Evolutionary conservation across 2,329 filamentous ascomycete genomes (phyloP), one percentile per base, ranked within the genome.

Genomic region (Elsinoe arachidis): DNA sequence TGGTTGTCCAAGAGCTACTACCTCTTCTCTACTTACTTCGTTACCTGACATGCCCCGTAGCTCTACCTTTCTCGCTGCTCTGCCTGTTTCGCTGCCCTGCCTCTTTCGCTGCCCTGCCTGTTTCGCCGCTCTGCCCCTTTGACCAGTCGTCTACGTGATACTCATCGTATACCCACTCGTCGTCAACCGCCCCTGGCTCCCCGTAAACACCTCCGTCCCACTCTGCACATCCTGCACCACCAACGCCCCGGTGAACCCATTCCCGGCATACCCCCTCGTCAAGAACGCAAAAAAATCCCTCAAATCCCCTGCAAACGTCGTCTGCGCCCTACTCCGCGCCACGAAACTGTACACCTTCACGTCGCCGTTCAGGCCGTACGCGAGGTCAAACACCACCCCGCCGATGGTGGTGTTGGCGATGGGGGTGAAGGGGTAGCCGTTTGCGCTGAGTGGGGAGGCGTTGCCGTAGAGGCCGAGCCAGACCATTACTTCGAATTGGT

Each of bases 301-400:
- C 14, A 61, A 34, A 46, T 61, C 53, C n/a, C 52, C 49, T 6
- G 34, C 55, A 53, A 61, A 62, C 38, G 56, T 57, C 26, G 58
- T 58, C 35, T 58, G 58, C 9, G 60, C 58, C 21, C 41, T 58
- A 43, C 58, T 58, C 21, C 53, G 58, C 6, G 60, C 59, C 9
- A 62, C 59, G 38, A 62, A 62, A 15, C 47, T 58, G 59, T 62
- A 62, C 17, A 62, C 60, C 37, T 61, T 61, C 12, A 60, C 59
- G 53, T 55, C 46, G 56, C 61, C 59, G 52, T 61, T 62, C 35
- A 49, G 43, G 21, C 61, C 59, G 55, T 59, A 61, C 23, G 59
- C 61, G 12, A 61, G 57, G 51, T 62, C 59, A 35, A 61, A 62
- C 2, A 37, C 44, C 11, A 54, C 35, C 15, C 56, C 55, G 55